Percentiles rank a stretch among this genome's conserved stretches.
phyloP scores from a whole-genome alignment of 768 basidiomycete species.

The Wakefieldia striispora region DNA sequence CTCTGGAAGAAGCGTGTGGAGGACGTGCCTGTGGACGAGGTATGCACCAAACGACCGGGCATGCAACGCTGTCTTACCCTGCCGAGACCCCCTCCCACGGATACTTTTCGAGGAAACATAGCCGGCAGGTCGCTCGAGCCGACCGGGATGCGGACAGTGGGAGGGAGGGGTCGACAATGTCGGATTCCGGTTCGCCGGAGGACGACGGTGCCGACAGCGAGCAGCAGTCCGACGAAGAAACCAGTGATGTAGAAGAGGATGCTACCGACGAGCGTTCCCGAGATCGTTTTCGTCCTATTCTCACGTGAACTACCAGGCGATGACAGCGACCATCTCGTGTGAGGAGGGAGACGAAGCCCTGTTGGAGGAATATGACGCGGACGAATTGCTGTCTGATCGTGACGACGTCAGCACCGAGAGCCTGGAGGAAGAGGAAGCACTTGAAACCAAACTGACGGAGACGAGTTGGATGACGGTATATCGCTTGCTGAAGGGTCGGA shows the following conservation, averaged over 20 bases:
- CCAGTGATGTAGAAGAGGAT: constrained; percentile 55
- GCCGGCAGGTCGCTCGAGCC: constrained; percentile 48
- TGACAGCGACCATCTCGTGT: too few relatives aligned
- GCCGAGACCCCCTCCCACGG: constrained; percentile 84
- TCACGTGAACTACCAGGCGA: constrained; percentile 40
- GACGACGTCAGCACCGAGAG: constrained; percentile 32
- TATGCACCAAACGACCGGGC: constrained; percentile 26
- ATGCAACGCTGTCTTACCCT: neutral
- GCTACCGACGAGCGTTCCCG: constrained; percentile 45
- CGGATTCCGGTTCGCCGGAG: constrained; percentile 22
- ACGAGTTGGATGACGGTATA: constrained; percentile 42
- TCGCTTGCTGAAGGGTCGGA: constrained; percentile 66
- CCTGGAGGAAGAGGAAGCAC: constrained; percentile 33
- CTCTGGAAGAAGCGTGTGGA: constrained; percentile 69
- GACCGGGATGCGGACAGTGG: constrained; percentile 31
- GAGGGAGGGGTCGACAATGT: constrained; percentile 18
- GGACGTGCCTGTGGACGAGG: constrained; percentile 87
- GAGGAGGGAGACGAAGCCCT: too few relatives aligned
- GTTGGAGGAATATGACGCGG: too few relatives aligned
- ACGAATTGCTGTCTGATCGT: too few relatives aligned
- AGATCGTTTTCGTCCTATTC: neutral
- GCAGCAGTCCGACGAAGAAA: constrained; percentile 39
- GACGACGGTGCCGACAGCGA: constrained; percentile 21
- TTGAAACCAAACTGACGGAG: constrained; percentile 25
- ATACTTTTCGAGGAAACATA: constrained; percentile 75